phyloP scores from a whole-genome alignment of 371 early-diverging fungal species.

The Apophysomyces ossiformis region DNA sequence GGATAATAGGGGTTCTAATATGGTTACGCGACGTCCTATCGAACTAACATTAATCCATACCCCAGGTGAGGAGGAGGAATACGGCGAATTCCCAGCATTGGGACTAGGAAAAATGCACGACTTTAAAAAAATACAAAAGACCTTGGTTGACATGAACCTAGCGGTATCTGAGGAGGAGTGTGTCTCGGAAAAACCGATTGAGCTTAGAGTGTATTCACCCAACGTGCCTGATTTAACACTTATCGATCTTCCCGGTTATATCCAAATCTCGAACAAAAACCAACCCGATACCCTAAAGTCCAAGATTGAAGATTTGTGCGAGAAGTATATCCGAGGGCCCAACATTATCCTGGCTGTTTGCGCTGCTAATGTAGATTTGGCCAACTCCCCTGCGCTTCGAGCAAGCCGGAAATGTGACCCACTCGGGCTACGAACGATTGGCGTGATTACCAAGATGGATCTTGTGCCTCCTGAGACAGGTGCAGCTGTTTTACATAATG shows the following conservation, averaged over 20 bases:
- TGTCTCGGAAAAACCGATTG: constrained; percentile 93
- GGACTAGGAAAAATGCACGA: constrained; percentile 88
- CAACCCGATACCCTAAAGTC: constrained; percentile 94
- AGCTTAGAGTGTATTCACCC: constrained; percentile 91
- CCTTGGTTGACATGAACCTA: constrained; percentile 88
- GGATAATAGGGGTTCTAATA: constrained; percentile 85
- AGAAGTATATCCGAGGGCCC: constrained; percentile 90
- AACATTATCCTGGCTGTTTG: constrained; percentile 98
- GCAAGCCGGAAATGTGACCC: constrained; percentile 96
- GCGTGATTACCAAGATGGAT: constrained; percentile 99
- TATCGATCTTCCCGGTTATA: constrained; percentile 99
- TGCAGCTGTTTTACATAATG: constrained; percentile 84
- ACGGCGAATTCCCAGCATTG: constrained; percentile 94
- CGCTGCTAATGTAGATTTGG: constrained; percentile 98
- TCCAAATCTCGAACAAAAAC: constrained; percentile 92
- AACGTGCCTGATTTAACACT: constrained; percentile 96
- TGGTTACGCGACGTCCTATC: constrained; percentile 99
- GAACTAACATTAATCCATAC: constrained; percentile 96
- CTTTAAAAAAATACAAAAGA: constrained; percentile 89
- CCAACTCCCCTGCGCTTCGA: constrained; percentile 97
- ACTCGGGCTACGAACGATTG: constrained; percentile 92
- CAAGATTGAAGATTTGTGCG: constrained; percentile 93
- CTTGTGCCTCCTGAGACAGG: constrained; percentile 89
- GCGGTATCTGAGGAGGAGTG: constrained; percentile 94
- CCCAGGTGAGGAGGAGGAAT: constrained; percentile 84